A percentile compares a stretch with the other conserved stretches of the same genome.
Evolutionary conservation across 2,329 filamentous ascomycete species (phyloP).

Genomic region (Penicillium sp.): DNA sequence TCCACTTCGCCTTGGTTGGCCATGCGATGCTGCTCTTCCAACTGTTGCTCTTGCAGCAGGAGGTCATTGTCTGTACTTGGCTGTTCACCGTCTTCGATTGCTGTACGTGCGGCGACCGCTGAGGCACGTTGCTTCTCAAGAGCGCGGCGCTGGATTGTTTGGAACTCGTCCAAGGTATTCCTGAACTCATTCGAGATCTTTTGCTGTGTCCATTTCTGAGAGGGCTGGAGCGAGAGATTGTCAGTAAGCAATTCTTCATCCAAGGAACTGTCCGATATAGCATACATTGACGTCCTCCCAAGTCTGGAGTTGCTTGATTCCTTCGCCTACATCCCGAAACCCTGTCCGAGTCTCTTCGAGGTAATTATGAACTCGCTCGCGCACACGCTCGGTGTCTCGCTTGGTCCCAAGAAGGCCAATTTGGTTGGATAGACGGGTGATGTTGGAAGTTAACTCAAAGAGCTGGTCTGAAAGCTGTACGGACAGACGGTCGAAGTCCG

Average conservation of each 20-base stretch:
- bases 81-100: constrained; percentile 61
- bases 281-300: constrained; percentile 82
- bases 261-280: constrained; percentile 3
- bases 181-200: constrained; percentile 95
- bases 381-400: constrained; percentile 85
- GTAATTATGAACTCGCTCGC: constrained; percentile 84
- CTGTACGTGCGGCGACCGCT: constrained; percentile 77
- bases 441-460: constrained; percentile 85
- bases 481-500: constrained; percentile 83
- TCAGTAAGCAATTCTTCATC: constrained; percentile 11
- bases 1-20: constrained; percentile 94
- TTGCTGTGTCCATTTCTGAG: constrained; percentile 94
- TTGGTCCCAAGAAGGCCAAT: constrained; percentile 84
- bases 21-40: constrained; percentile 76
- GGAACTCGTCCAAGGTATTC: constrained; percentile 84
- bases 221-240: constrained; percentile 60
- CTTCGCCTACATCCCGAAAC: constrained; percentile 91
- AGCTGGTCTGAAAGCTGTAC: constrained; percentile 83
- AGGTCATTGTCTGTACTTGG: constrained; percentile 39
- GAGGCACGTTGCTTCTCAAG: constrained; percentile 91
- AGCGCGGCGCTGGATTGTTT: constrained; percentile 83
- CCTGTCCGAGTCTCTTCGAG: constrained; percentile 82
- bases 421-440: constrained; percentile 80
- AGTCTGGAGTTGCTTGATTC: constrained; percentile 85
- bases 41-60: constrained; percentile 65